Evolutionary conservation across 2,329 filamentous ascomycete genomes (phyloP).

Genomic region (Diaporthe caulivora): DNA sequence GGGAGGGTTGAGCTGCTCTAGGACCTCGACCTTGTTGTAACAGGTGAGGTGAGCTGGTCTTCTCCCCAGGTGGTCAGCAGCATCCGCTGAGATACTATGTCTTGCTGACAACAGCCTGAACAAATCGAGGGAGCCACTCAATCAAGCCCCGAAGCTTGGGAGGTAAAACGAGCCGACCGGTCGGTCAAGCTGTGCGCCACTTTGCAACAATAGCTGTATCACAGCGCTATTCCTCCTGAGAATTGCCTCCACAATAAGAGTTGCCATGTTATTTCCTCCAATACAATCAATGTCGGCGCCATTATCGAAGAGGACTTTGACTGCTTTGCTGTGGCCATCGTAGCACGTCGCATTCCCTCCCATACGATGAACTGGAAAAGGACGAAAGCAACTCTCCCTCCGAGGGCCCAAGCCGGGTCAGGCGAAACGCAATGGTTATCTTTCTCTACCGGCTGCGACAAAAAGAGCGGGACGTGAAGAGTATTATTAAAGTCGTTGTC

Average conservation of each 20-base stretch:
- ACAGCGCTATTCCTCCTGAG: not conserved
- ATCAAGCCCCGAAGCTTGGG: not conserved
- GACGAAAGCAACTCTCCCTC: too few relatives aligned
- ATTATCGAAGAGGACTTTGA: not conserved
- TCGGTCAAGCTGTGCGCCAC: not conserved
- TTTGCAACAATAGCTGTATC: not conserved
- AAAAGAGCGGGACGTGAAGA: too few relatives aligned
- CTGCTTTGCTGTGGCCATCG: not conserved
- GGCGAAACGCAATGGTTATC: too few relatives aligned
- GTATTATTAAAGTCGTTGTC: too few relatives aligned
- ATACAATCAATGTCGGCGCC: constrained; percentile 12
- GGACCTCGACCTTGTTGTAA: not conserved
- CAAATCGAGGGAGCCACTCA: not conserved
- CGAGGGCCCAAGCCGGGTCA: too few relatives aligned
- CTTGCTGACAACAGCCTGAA: not conserved
- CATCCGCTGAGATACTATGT: not conserved
- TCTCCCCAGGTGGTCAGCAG: not conserved
- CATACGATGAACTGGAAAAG: too few relatives aligned
- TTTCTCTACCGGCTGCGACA: too few relatives aligned
- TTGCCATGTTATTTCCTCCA: too few relatives aligned
- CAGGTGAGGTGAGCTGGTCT: constrained; percentile 6
- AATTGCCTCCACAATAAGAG: not conserved
- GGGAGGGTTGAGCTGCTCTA: not conserved
- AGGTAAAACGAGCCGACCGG: not conserved
- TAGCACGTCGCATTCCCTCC: too few relatives aligned